phyloP scores from a whole-genome alignment of 371 early-diverging fungal genomes.

The Mortierella sp. region DNA sequence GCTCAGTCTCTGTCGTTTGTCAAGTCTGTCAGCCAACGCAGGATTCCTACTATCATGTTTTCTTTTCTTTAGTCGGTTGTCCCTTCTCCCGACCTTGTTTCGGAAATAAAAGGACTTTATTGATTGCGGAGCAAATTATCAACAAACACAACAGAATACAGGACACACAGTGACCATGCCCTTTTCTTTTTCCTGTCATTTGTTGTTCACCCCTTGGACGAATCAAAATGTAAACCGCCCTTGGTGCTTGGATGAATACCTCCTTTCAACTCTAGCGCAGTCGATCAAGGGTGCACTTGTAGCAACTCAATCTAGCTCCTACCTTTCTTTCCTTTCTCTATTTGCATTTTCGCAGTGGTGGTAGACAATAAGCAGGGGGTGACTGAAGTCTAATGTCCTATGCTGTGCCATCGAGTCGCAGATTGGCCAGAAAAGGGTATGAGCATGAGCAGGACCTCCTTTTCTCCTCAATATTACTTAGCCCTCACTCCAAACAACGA shows the following conservation, averaged over 20 bases:
- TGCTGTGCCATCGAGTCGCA: neutral
- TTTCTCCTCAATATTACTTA: neutral
- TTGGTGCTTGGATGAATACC: neutral
- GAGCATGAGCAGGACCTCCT: neutral
- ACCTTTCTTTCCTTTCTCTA: neutral
- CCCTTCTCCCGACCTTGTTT: neutral
- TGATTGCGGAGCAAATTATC: neutral
- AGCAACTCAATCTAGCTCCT: neutral
- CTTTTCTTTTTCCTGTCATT: neutral
- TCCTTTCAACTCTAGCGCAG: slow-evolving; percentile 7
- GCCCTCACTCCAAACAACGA: neutral
- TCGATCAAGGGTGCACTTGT: neutral
- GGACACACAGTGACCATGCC: neutral
- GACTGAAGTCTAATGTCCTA: neutral
- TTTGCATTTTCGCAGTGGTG: neutral
- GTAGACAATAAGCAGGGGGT: neutral
- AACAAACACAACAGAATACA: neutral
- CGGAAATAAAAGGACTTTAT: slow-evolving; percentile 6
- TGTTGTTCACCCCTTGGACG: neutral
- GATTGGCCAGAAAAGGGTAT: slow-evolving; percentile 6
- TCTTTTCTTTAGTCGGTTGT: neutral
- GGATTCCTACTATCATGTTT: neutral
- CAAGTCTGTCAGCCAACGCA: neutral
- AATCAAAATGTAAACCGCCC: neutral
- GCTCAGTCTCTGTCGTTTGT: neutral